Evolutionary conservation across 2,329 filamentous ascomycete species (phyloP).

Genomic region (Alternaria brassicicola): DNA sequence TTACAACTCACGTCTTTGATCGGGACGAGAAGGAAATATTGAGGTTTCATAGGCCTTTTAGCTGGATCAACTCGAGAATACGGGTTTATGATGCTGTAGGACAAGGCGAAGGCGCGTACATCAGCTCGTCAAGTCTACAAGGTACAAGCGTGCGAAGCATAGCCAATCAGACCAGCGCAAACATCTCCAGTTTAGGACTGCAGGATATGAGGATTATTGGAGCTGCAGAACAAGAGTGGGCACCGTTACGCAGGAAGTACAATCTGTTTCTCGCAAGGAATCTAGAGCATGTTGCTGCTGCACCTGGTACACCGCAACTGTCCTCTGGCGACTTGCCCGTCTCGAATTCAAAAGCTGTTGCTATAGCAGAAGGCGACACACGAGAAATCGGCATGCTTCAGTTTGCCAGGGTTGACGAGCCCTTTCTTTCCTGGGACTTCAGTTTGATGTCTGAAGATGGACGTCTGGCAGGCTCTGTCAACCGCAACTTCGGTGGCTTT

Average conservation of each 20-base stretch:
- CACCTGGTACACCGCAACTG: conserved; percentile 48
- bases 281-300: conserved; percentile 46
- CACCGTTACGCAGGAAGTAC: conserved; percentile 66
- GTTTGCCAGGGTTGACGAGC: conserved; percentile 68
- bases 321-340: conserved; percentile 55
- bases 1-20: conserved; percentile 70
- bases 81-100: conserved; percentile 46
- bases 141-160: conserved; percentile 53
- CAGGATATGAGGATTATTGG: conserved; percentile 67
- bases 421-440: conserved; percentile 70
- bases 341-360: conserved; percentile 56
- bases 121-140: conserved; percentile 53
- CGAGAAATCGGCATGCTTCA: conserved; percentile 59
- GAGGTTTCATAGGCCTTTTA: conserved; percentile 66
- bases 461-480: conserved; percentile 64
- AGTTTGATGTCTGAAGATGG: conserved; percentile 59
- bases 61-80: conserved; percentile 66
- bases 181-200: conserved; percentile 61
- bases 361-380: conserved; percentile 47
- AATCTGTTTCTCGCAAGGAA: conserved; percentile 66
- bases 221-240: conserved; percentile 69
- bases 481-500: conserved; percentile 67
- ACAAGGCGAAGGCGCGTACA: conserved; percentile 33
- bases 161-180: conserved; percentile 54
- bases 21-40: conserved; percentile 65